phyloP scores from a whole-genome alignment of 2,329 filamentous ascomycete genomes.

The Ophiostoma fasciatum region DNA sequence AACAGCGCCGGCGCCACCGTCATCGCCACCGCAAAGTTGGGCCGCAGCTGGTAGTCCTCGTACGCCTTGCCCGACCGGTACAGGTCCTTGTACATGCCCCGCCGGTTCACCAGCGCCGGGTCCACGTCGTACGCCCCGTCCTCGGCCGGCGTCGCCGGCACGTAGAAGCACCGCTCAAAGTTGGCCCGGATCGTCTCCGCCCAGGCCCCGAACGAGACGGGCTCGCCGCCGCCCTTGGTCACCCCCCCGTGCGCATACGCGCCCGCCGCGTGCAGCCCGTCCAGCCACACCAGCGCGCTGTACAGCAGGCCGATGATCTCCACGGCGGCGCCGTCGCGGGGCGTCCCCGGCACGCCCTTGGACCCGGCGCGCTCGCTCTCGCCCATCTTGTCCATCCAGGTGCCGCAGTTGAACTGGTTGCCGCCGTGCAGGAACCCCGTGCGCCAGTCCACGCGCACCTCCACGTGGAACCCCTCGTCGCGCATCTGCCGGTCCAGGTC shows the following conservation, averaged over 20 bases:
- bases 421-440: slow-evolving; percentile 89
- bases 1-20: slow-evolving; percentile 83
- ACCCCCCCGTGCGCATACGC: slow-evolving; percentile 63
- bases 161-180: slow-evolving; percentile 87
- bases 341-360: slow-evolving; percentile 91
- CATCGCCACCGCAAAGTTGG: slow-evolving; percentile 95
- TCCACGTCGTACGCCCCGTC: slow-evolving; percentile 73
- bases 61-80: slow-evolving; percentile 91
- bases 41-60: slow-evolving; percentile 90
- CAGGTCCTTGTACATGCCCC: slow-evolving; percentile 95
- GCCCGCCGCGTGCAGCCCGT: slow-evolving; percentile 48
- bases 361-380: slow-evolving; percentile 81
- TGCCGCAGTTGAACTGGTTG: slow-evolving; percentile 88
- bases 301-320: slow-evolving; percentile 92
- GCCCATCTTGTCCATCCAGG: slow-evolving; percentile 99
- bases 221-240: slow-evolving; percentile 41
- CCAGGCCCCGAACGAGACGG: slow-evolving; percentile 65
- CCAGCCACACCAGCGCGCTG: slow-evolving; percentile 73
- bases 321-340: slow-evolving; percentile 84
- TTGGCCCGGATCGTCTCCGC: slow-evolving; percentile 63
- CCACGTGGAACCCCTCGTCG: slow-evolving; percentile 79
- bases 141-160: slow-evolving; percentile 55
- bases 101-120: slow-evolving; percentile 63
- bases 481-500: slow-evolving; percentile 87
- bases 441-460: slow-evolving; percentile 80